These are phyloP conservation scores for Lentinus tigrinus DNA, from an alignment of 768 basidiomycete genomes.

Conservation along the genomic window DNA sequence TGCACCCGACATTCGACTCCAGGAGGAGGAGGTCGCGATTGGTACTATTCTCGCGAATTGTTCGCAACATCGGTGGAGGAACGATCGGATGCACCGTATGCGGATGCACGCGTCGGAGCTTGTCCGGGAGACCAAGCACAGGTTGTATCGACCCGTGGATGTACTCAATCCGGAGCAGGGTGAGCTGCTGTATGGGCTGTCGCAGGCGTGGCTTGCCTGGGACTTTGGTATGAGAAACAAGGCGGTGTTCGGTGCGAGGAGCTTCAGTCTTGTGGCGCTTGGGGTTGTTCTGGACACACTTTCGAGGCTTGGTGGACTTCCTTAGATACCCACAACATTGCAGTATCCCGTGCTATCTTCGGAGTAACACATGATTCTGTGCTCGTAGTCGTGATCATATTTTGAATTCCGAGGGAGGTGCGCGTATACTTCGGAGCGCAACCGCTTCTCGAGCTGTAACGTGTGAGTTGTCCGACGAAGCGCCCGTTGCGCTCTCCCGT, in stretches of 20 bases:
- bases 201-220: constrained; percentile 68
- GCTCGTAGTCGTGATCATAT: not conserved
- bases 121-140: constrained; percentile 47
- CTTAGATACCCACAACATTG: not conserved
- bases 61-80: constrained; percentile 58
- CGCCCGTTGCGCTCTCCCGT: not conserved
- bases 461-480: too few relatives aligned
- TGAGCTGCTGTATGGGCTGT: constrained; percentile 34
- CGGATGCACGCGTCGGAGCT: constrained; percentile 52
- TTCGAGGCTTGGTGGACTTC: constrained; percentile 35
- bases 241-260: constrained; percentile 37
- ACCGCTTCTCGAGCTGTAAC: too few relatives aligned
- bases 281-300: constrained; percentile 58
- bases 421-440: too few relatives aligned
- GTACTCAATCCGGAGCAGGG: constrained; percentile 16
- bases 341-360: too few relatives aligned
- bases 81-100: constrained; percentile 62
- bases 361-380: not conserved
- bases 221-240: constrained; percentile 44
- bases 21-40: constrained; percentile 73
- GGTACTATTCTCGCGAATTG: constrained; percentile 76
- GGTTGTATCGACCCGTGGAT: constrained; percentile 26
- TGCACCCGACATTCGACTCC: constrained; percentile 50
- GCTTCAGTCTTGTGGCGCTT: constrained; percentile 69
- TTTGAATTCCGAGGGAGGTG: too few relatives aligned